Evolutionary conservation across 345 rosid genomes (phyloP), one percentile per base, ranked within the genome.

Genomic region (Bruguiera gymnorhiza): DNA sequence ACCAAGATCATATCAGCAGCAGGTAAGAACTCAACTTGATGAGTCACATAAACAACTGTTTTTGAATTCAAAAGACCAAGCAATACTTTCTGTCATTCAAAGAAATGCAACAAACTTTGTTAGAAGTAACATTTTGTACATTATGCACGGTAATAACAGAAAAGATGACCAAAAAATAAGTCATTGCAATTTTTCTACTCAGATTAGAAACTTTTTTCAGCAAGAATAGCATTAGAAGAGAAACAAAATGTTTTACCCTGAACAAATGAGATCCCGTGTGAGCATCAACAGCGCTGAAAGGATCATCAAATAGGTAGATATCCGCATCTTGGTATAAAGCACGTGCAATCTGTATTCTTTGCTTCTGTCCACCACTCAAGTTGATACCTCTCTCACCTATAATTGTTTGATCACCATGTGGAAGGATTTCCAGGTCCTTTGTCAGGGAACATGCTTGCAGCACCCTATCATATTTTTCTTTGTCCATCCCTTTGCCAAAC

Each of bases 1-100:
- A 86, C 93, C 88, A 88, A 68, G 59, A 86, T 82, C 20, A 86
- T 73, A 82, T 88, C 93, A 60, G 91, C 93, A 67, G 81, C 86
- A 60, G 89, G 85, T 59, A 87, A 70, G 59, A 84, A 87, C 70
- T 87, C 89, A 26, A 87, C 78, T 68, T 86, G 92, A 66, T 86
- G 93, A 69, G 93, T 86, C 32, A 86, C 91, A 67, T 83, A 88
- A 23, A 86, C 65, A 43, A 86, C 89, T 46, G 91, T 86, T 73
- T 83, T 88, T 54, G 79, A 29, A 30, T 70, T 77, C 75, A 85
- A 67, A 39, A 77, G 78, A 13, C 86, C 89, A 24, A 88, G 71
- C 60, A 88, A 70, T 53, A 85, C 86, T 75, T 88, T 86, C 93
- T 88, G 79, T 62, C 56, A 59, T 36, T 13, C 53, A 53, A 55